Conservation (phyloP, 2,329 filamentous ascomycete species). For the Botrytis deweyae region DNA sequence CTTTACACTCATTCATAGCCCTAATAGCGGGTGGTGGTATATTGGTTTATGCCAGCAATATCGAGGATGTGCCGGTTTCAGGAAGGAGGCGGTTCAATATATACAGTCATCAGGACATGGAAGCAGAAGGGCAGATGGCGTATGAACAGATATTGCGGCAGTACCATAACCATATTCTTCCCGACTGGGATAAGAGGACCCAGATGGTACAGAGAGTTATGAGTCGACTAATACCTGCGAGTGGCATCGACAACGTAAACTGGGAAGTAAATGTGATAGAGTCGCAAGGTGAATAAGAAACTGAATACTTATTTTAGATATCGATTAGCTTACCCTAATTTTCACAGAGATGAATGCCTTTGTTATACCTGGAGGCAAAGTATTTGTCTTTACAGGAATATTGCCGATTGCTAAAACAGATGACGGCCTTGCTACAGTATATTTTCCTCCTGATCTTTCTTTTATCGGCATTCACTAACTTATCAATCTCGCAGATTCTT, state of each 20-base stretch:
- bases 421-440: slow-evolving; percentile 62
- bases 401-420: slow-evolving; percentile 65
- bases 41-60: slow-evolving; percentile 64
- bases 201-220: slow-evolving; percentile 63
- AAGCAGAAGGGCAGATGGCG: slow-evolving; percentile 51
- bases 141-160: slow-evolving; percentile 58
- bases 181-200: slow-evolving; percentile 56
- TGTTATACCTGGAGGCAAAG: slow-evolving; percentile 74
- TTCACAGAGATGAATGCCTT: slow-evolving; percentile 63
- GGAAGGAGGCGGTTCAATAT: slow-evolving; percentile 73
- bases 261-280: slow-evolving; percentile 78
- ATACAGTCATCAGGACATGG: slow-evolving; percentile 55
- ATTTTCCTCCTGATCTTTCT: neutral
- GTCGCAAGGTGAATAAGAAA: slow-evolving; percentile 47
- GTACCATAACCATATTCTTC: slow-evolving; percentile 53
- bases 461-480: too few relatives aligned
- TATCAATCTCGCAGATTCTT: slow-evolving; percentile 66
- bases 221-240: slow-evolving; percentile 64
- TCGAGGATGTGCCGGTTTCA: slow-evolving; percentile 71
- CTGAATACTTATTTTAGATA: neutral
- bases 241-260: slow-evolving; percentile 54
- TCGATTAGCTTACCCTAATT: neutral
- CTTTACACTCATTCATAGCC: slow-evolving; percentile 44
- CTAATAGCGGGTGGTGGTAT: slow-evolving; percentile 43
- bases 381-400: slow-evolving; percentile 76